Evolutionary conservation across 805 yeast genomes (phyloP).

Genomic region (Metschnikowia proteae): DNA sequence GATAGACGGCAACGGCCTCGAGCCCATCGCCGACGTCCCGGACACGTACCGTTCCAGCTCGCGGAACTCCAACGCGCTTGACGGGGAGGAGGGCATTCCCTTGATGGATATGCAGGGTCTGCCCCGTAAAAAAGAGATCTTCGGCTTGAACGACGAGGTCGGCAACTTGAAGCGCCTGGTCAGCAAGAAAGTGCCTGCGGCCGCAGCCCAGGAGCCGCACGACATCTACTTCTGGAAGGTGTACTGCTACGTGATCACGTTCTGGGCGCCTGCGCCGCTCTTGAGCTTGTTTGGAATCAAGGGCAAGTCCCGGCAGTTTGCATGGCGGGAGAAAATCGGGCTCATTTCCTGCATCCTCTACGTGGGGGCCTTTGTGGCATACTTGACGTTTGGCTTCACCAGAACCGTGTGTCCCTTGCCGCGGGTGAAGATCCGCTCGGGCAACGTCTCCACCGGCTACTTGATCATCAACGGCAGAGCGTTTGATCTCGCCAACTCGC

Average conservation of each 20-base stretch:
- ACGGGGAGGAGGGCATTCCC: conserved; percentile 40
- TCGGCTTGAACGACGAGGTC: conserved; percentile 60
- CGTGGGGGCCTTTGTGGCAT: conserved; percentile 78
- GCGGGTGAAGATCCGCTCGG: conserved; percentile 49
- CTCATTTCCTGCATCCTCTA: conserved; percentile 69
- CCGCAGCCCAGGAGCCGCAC: conserved; percentile 10
- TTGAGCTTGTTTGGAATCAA: conserved; percentile 71
- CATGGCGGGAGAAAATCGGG: conserved; percentile 96
- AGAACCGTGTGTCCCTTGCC: conserved; percentile 64
- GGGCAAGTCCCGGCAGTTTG: conserved; percentile 78
- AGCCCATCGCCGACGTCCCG: conserved; percentile 41
- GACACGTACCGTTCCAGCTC: conserved; percentile 1
- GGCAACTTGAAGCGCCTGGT: conserved; percentile 25
- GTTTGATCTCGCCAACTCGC: conserved; percentile 63
- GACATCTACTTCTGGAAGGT: conserved; percentile 64
- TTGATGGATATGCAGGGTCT: conserved; percentile 34
- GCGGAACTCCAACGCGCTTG: background rate
- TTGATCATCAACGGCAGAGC: conserved; percentile 81
- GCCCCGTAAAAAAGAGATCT: conserved; percentile 40
- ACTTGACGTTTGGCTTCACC: conserved; percentile 87
- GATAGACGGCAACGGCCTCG: conserved; percentile 68
- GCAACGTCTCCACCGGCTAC: conserved; percentile 56
- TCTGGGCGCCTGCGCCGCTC: conserved; percentile 86
- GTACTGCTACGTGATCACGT: conserved; percentile 77
- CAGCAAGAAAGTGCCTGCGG: conserved; percentile 17